Base-by-base conservation (phyloP, 345 rosid genomes). In the Cochlearia excelsa region DNA sequence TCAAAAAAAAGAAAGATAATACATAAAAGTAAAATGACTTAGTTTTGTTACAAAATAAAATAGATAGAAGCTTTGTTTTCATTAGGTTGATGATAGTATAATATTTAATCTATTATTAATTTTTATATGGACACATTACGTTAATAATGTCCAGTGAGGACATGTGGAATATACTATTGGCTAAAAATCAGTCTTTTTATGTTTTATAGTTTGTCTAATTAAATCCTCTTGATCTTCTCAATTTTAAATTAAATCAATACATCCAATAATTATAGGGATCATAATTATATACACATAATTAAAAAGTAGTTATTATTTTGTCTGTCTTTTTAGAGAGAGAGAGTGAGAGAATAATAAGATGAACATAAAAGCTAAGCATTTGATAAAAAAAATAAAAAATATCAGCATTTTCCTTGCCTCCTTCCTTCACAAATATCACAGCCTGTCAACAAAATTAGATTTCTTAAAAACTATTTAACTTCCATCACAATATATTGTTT, bases 371-470 rank as follows among this genome's bases (percentile, higher is more conserved):
- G 68, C 54, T 35, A 49, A 44, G 59, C 59, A 43, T 35, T 44
- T 42, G 55, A 45, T 16, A 16, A 16, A 16, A 16, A 63, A 45
- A 16, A 16, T 0, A 63, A 45, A 63, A 58, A 62, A 46, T 50
- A 37, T 45, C 66, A 63, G 78, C 82, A 55, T 62, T 69, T 65
- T 66, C 59, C 74, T 63, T 58, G 52, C 69, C 66, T 65, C 70
- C 75, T 70, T 59, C 76, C 74, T 75, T 61, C 68, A 40, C 51
- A 38, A 4, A 63, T 48, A 56, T 70, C 82, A 82, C 96, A 85
- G 85, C 84, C 96, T 88, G 94, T 84, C 90, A 83, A 74, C 62
- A 69, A 16, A 16, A 16, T 72, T 83, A 75, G 63, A 63, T 68
- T 80, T 77, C 78, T 37, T 37, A 4, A 37, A 37, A 3, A 78